Evolutionary conservation across 2,329 filamentous ascomycete species (phyloP), one percentile per base, ranked within the genome.

Genomic region (Pyrenochaeta sp.): DNA sequence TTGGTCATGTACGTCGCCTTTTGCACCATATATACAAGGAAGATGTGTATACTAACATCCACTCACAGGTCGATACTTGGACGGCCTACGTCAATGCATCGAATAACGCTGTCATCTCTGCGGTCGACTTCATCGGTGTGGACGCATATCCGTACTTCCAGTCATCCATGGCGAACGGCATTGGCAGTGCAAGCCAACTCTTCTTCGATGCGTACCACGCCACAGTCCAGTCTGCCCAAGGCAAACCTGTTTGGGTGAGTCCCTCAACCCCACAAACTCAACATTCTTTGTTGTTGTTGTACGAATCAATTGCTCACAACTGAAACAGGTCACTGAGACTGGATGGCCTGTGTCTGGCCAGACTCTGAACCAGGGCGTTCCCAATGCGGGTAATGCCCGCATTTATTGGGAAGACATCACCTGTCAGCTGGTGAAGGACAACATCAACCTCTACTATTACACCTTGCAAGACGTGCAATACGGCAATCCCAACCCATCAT

Each of bases 1-100:
- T 96, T 48, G 90, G 90, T 38, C 91, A 96, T 72, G 90, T n/a
- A n/a, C n/a, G n/a, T n/a, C n/a, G n/a, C n/a, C n/a, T n/a, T n/a
- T n/a, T n/a, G n/a, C n/a, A n/a, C n/a, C n/a, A n/a, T n/a, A n/a
- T n/a, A n/a, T n/a, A n/a, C n/a, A n/a, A n/a, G n/a, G n/a, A n/a
- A n/a, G n/a, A n/a, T n/a, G n/a, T n/a, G n/a, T n/a, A n/a, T n/a
- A n/a, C n/a, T n/a, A n/a, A n/a, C n/a, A n/a, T n/a, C n/a, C n/a
- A n/a, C n/a, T n/a, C n/a, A n/a, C n/a, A n/a, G n/a, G n/a, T 96
- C 67, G 91, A 96, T 68, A 95, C 91, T 37, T 96, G 90, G 90
- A 90, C 86, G 11, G 69, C 67, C 2, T 74, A 67, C 79, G 83
- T 84, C 67, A 90, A 95, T 71, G 71, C 74, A 37, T 82, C 85